Conservation (phyloP, 495 filamentous ascomycete species). For the Hypomontagnella monticulosa region DNA sequence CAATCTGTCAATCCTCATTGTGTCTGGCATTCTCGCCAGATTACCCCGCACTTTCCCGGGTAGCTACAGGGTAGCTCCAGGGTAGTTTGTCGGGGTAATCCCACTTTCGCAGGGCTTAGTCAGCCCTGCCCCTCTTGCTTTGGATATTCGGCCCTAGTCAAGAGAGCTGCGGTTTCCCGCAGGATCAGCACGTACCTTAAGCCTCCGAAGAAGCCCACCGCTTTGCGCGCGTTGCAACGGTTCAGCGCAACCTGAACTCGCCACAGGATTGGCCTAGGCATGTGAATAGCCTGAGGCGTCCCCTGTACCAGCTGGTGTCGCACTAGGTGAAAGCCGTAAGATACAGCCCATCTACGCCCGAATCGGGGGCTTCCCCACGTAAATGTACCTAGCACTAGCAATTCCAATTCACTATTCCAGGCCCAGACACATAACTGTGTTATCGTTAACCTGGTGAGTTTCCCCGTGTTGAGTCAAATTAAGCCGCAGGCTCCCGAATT, state of each 20-base stretch:
- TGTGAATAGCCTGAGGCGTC: not conserved
- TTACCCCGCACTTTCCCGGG: too few species aligned
- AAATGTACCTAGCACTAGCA: too few species aligned
- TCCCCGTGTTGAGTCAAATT: not conserved
- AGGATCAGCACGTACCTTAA: slow-evolving; percentile 1
- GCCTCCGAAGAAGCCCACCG: not conserved
- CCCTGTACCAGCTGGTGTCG: slow-evolving; percentile 7
- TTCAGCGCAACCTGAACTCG: not conserved
- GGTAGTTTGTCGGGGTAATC: too few species aligned
- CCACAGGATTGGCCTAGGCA: too few species aligned
- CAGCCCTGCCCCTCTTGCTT: not conserved
- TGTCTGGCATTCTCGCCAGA: too few species aligned
- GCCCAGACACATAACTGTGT: too few species aligned
- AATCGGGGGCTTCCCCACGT: too few species aligned
- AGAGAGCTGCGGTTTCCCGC: not conserved
- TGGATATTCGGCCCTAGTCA: not conserved
- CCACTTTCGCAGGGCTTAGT: too few species aligned
- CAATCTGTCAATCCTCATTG: slow-evolving; percentile 15
- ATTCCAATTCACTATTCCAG: too few species aligned
- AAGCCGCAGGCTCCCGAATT: not conserved
- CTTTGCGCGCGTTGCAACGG: not conserved
- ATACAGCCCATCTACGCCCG: too few species aligned
- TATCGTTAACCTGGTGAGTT: not conserved
- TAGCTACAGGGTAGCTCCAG: too few species aligned
- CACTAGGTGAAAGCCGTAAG: not conserved